phyloP scores from a whole-genome alignment of 2,329 filamentous ascomycete species.

The Colletotrichum sidae region DNA sequence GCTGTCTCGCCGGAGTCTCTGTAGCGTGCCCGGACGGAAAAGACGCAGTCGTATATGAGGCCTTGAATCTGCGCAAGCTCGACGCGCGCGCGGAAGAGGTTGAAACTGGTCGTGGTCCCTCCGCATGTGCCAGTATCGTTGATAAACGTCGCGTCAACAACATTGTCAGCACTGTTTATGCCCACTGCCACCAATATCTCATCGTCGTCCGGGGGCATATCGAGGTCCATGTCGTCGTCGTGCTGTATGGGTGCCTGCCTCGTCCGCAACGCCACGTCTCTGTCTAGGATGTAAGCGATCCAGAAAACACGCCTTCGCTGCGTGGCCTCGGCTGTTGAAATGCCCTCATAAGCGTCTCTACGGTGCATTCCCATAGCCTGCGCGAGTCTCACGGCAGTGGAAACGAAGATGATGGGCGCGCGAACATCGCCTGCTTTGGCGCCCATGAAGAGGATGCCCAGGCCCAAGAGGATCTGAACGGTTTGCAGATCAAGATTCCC shows the following conservation, averaged over 20 bases:
- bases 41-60: neutral
- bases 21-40: neutral
- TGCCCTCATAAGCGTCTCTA: neutral
- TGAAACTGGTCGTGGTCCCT: neutral
- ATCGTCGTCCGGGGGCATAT: neutral
- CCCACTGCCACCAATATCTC: neutral
- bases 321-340: neutral
- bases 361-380: slow-evolving; percentile 9
- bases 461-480: slow-evolving; percentile 5
- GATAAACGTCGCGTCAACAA: neutral
- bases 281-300: slow-evolving; percentile 8
- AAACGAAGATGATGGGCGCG: slow-evolving; percentile 2
- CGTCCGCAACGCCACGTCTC: neutral
- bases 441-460: slow-evolving; percentile 7
- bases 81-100: neutral
- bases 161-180: neutral
- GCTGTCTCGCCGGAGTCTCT: slow-evolving; percentile 37
- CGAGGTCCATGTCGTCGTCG: neutral
- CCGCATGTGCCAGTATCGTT: neutral
- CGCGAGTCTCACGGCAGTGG: slow-evolving; percentile 6
- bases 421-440: slow-evolving; percentile 5
- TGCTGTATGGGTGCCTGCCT: slow-evolving; percentile 6
- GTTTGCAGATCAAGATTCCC: neutral
- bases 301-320: slow-evolving; percentile 13
- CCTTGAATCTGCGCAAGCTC: neutral